Evolutionary conservation across 176 grass and related monocot genomes (phyloP).

Genomic region (Oryza officinalis): DNA sequence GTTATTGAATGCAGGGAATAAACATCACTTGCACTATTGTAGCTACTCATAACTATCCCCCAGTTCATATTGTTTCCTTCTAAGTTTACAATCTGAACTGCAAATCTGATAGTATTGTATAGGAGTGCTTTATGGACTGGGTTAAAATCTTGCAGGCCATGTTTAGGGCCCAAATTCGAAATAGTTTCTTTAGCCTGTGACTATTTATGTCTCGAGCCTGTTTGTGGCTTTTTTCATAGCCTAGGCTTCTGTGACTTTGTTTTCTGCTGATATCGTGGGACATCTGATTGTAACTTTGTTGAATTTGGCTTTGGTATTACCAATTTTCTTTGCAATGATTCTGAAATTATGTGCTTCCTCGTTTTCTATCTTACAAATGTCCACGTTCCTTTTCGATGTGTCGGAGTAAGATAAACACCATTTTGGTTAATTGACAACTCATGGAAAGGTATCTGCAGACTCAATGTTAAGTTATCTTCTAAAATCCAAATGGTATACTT

Average conservation of each 20-base stretch:
- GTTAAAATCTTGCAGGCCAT: neutral
- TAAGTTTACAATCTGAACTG: neutral
- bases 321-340: neutral
- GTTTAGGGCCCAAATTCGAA: neutral
- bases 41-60: neutral
- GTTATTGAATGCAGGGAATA: neutral
- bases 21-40: neutral
- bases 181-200: neutral
- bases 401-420: neutral
- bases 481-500: neutral
- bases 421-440: neutral
- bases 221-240: neutral
- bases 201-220: neutral
- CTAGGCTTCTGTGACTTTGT: neutral
- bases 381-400: neutral
- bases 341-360: neutral
- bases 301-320: neutral
- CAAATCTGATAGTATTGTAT: neutral
- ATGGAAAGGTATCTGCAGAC: neutral
- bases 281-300: neutral
- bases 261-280: neutral
- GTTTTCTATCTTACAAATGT: neutral
- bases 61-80: neutral
- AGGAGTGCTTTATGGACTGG: neutral
- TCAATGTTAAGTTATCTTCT: neutral